Base-by-base conservation (phyloP, 2,329 filamentous ascomycete species). In the Talaromyces sp. region DNA sequence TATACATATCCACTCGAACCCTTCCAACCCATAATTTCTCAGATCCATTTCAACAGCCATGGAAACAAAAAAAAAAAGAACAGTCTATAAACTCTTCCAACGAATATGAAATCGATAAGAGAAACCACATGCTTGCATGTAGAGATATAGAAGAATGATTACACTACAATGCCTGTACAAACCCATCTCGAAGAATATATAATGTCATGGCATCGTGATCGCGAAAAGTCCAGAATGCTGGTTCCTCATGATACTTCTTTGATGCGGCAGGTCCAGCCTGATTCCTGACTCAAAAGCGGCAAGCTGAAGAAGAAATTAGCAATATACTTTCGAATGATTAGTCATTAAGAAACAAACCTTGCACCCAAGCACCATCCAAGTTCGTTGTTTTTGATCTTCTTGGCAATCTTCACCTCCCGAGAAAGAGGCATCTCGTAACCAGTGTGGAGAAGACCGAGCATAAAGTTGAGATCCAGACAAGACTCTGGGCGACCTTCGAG, bases 351-450 rank as follows among this genome's bases (percentile, higher is more conserved):
- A 33, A 23, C 88, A 80, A 82, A 95, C 91, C 92, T 96, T 67
- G 95, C 95, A 76, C 95, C 95, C 72, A 99, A 83, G 80, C 93
- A 98, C 95, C 95, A 99, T 42, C 95, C 95, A 71, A 99, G 80
- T 81, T 99, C 96, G 76, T 97, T 97, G 62, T 88, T 88, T 81
- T 96, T 93, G 73, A 99, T 96, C 84, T 97, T 96, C 89, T 99
- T 99, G 64, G 93, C 95, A 73, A 97, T 96, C 83, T 91, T 93
- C 68, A 99, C 92, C 78, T 99, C 95, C 42, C 96, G 86, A 69
- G 96, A 91, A 70, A 98, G 88, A 3, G 93, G 93, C 92, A 99
- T 97, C 69, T 98, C 95, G 72, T 99, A 99, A 2, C 95, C 95
- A 5, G 92, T 96, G 77, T 98, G 93, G 61, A 98, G 81, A 63